Evolutionary conservation across 345 rosid genomes (phyloP), one percentile per base, ranked within the genome.

Genomic region (Lepidium africanum): DNA sequence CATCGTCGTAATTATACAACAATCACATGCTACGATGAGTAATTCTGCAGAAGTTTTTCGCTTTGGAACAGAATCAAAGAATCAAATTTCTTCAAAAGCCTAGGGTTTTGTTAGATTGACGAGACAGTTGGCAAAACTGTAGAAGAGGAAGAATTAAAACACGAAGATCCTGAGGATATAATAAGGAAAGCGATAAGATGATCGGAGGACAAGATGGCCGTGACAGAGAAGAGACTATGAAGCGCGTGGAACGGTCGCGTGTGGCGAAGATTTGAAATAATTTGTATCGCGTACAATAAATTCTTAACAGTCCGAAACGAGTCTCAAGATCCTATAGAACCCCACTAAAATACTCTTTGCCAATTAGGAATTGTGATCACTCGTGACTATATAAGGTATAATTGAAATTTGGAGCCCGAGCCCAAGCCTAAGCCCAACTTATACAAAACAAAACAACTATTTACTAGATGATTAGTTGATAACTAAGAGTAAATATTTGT

Each of bases 61-160:
- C 52, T 51, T 53, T 38, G 38, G 15, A 69, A 7, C 5, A n/a
- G 42, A n/a, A 56, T 7, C 0, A 58, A 46, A n/a, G 32, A 49
- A 21, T 55, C 67, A 65, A 65, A 61, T 55, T 41, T 11, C 10
- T 32, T 6, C 17, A 15, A 66, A 82, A 77, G 30, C 71, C 10
- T 46, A 76, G 78, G 81, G 78, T 70, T 80, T 79, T 70, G 67
- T 79, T 70, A 67, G 70, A 50, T 42, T 55, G 67, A 36, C 6
- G 50, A 50, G 13, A 32, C 23, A 9, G 3, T 8, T 11, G 23
- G 7, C 7, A 8, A 46, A 3, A 17, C 17, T 9, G 5, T 53
- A 33, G 10, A n/a, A 35, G 30, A 33, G 0, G 11, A 16, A 45
- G 40, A 30, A 46, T 39, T 36, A 13, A 6, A 9, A 13, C 23